Evolutionary conservation across 768 basidiomycete genomes (phyloP).

Genomic region (Kwoniella sp.): DNA sequence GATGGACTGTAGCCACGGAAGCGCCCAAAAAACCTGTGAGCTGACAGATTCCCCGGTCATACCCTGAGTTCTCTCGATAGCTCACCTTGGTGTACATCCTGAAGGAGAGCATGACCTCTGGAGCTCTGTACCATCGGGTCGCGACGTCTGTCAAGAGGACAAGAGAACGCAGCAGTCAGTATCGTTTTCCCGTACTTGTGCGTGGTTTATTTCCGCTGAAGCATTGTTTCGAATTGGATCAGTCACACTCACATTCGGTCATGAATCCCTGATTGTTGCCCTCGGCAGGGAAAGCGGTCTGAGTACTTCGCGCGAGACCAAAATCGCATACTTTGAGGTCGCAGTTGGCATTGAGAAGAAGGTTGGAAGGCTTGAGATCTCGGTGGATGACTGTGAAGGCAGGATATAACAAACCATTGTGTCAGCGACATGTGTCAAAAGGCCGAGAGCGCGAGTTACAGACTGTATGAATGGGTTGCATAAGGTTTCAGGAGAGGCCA

Average conservation of each 20-base stretch:
- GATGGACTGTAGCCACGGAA: conserved; percentile 41
- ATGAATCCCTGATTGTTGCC: conserved; percentile 47
- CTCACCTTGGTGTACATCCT: conserved; percentile 92
- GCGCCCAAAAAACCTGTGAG: background rate
- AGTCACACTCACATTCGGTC: conserved; percentile 53
- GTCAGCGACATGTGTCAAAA: no score
- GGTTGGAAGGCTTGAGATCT: conserved; percentile 59
- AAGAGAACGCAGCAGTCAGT: no score
- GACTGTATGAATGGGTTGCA: background rate
- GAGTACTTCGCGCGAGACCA: conserved; percentile 71
- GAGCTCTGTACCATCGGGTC: conserved; percentile 97
- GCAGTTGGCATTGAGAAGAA: conserved; percentile 58
- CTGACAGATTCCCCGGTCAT: no score
- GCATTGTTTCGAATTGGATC: no score
- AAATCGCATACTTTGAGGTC: conserved; percentile 71
- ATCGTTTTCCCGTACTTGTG: no score
- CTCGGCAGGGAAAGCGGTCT: conserved; percentile 34
- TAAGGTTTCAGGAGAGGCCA: no score
- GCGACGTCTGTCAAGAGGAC: conserved; percentile 78
- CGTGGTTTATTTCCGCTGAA: no score
- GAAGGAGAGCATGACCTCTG: conserved; percentile 99
- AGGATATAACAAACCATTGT: background rate
- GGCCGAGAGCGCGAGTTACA: no score
- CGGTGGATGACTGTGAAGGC: conserved; percentile 61
- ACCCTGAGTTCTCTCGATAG: no score